A percentile compares a stretch with the other conserved stretches of the same genome.
Conservation (phyloP, 192 early-diverging fungal species). For the Piromyces sp. region DNA sequence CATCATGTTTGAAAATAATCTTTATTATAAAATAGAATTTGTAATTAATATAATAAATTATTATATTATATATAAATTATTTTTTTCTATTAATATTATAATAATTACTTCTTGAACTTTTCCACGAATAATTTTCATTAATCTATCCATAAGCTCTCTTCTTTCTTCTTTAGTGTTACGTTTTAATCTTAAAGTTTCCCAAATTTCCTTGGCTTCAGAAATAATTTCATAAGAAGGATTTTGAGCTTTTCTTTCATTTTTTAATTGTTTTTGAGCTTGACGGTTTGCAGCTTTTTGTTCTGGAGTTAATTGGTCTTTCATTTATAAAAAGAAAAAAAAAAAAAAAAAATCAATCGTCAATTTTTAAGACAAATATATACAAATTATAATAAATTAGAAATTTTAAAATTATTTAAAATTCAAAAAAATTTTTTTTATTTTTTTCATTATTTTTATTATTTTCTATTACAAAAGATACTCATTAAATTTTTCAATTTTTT, state of each 20-base stretch:
- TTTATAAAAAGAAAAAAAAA: neutral
- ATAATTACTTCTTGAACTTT: slow-evolving; percentile 47
- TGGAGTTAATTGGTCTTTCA: neutral
- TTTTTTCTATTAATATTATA: slow-evolving; percentile 1
- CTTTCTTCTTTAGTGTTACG: slow-evolving; percentile 46
- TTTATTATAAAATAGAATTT: no score
- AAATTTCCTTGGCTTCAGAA: slow-evolving; percentile 52
- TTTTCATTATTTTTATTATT: no score
- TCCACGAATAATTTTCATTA: slow-evolving; percentile 68
- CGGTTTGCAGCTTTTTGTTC: neutral
- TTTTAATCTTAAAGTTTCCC: slow-evolving; percentile 69
- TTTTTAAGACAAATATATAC: no score
- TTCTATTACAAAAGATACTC: no score
- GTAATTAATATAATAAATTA: no score
- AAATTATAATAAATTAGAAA: no score
- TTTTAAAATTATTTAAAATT: no score
- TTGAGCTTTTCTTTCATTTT: slow-evolving; percentile 38
- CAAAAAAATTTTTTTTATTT: no score
- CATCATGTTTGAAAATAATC: slow-evolving; percentile 88
- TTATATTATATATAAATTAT: no score
- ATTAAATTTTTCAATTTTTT: no score
- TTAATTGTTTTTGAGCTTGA: slow-evolving; percentile 22
- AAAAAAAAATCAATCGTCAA: no score
- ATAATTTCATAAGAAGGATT: slow-evolving; percentile 57
- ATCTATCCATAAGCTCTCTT: slow-evolving; percentile 43